Evolutionary conservation across 139 green algal species (phyloP), one percentile per base, ranked within the genome.

Genomic region (Cymbomonas tetramitiformis): DNA sequence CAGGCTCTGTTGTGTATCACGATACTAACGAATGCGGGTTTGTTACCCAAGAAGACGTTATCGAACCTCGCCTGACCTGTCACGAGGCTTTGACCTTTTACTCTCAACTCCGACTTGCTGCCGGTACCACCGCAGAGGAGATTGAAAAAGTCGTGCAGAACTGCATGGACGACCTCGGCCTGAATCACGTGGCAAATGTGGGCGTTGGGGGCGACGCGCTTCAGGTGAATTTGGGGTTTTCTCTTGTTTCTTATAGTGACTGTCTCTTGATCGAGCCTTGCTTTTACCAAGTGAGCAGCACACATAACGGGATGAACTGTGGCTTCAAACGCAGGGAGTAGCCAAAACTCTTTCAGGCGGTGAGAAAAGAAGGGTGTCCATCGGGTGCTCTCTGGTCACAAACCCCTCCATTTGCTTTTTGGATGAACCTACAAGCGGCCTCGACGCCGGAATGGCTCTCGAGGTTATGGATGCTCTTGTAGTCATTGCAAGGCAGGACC

Each of bases 381-480:
- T 92, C 43, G 83, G 56, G 30, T 79, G 64, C 26, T 81, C 87
- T 62, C 67, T 91, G 10, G 58, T 91, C 18, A 78, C 71, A 12
- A 69, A 72, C 21, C 85, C 85, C 10, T 68, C 62, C 0, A 54
- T 94, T 12, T 61, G 90, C 29, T 94, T 93, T 62, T 66, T 94
- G 44, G 84, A 94, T 62, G 83, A 92, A 70, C 84, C 84, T n/a
- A 93, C 83, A 56, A 83, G 62, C 0, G 75, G 75, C 3, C 54
- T 83, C 30, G 75, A 83, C n/a, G n/a, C n/a, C n/a, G n/a, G n/a
- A n/a, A n/a, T n/a, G n/a, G 52, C 52, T 25, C 38, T 38, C 25
- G 49, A 60, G 33, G 52, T 60, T 12, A 38, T 60, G n/a, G 52
- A 60, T 38, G 49, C 49, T 3, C 26, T 60, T 18, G 30, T 40